Conservation (phyloP, 2,329 filamentous ascomycete species). For the Fusarium proliferatum region DNA sequence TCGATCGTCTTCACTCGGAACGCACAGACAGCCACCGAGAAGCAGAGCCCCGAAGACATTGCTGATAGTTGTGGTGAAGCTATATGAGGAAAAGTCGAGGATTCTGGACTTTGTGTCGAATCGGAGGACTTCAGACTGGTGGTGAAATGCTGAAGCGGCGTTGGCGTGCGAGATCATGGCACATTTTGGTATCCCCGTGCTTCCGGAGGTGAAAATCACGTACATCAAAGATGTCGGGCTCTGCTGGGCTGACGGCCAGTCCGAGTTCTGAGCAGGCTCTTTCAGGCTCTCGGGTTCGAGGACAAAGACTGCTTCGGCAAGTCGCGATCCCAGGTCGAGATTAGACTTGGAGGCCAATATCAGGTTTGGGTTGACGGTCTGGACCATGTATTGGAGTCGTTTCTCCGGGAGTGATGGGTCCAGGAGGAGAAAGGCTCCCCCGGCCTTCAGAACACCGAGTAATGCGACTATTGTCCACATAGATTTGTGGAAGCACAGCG, state of each 20-base stretch:
- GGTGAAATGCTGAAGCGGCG: too few species aligned
- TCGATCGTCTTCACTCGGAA: constrained; percentile 53
- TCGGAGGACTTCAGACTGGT: too few species aligned
- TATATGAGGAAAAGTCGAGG: constrained; percentile 49
- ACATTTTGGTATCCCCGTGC: constrained; percentile 66
- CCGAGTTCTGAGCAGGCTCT: neutral
- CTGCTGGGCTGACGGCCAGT: neutral
- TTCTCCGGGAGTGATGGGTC: neutral
- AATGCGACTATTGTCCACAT: neutral
- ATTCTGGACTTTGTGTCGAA: neutral
- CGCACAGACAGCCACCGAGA: constrained; percentile 53
- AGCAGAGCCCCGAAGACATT: constrained; percentile 51
- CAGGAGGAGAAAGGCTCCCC: neutral
- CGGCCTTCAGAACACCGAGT: neutral
- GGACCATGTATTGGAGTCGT: neutral
- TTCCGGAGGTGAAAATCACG: constrained; percentile 68
- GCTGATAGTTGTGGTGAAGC: constrained; percentile 43
- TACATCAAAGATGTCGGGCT: constrained; percentile 19
- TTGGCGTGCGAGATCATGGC: constrained; percentile 48
- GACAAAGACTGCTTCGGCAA: too few species aligned
- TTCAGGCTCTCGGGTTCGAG: neutral
- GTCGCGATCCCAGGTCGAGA: too few species aligned
- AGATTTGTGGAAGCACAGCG: neutral
- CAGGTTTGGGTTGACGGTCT: neutral
- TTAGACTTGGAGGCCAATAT: neutral